A percentile compares a stretch with the other conserved stretches of the same genome.
Evolutionary conservation across 192 early-diverging fungal species (phyloP).

Genomic region (Cladochytrium replicatum): DNA sequence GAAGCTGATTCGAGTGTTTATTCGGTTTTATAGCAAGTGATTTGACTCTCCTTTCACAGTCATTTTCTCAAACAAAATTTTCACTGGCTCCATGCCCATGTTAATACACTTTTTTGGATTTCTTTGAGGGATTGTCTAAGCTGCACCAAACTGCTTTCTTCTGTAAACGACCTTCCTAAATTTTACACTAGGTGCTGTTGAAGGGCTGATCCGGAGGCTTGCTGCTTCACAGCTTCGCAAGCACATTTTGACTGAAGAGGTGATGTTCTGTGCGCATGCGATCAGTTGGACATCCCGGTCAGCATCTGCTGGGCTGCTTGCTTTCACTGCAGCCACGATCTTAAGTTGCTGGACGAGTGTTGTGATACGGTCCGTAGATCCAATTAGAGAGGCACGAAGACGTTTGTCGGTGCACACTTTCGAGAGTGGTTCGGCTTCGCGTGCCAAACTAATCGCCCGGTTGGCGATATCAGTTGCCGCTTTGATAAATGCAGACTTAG

Average conservation of each 20-base stretch:
- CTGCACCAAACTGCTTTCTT: slow-evolving; percentile 14
- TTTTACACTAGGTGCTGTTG: background rate
- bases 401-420: slow-evolving; percentile 29
- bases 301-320: slow-evolving; percentile 26
- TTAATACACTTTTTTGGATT: too few relatives aligned
- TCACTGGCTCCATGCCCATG: too few relatives aligned
- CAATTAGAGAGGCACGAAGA: slow-evolving; percentile 15
- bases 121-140: too few relatives aligned
- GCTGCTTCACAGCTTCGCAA: slow-evolving; percentile 30
- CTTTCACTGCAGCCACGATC: slow-evolving; percentile 44
- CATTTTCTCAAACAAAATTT: too few relatives aligned
- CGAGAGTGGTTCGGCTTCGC: slow-evolving; percentile 15
- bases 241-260: slow-evolving; percentile 23
- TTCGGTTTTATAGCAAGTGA: too few relatives aligned
- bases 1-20: too few relatives aligned
- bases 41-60: too few relatives aligned
- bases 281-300: slow-evolving; percentile 33
- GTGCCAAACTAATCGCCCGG: slow-evolving; percentile 15
- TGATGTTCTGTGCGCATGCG: slow-evolving; percentile 36
- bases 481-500: slow-evolving; percentile 31
- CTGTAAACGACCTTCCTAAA: slow-evolving; percentile 11
- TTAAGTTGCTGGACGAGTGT: slow-evolving; percentile 43
- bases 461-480: slow-evolving; percentile 28
- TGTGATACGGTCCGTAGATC: slow-evolving; percentile 18
- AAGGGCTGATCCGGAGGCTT: slow-evolving; percentile 12